These are phyloP conservation scores for Eucalyptus polybractea DNA, from an alignment of 345 rosid species.

Conservation along the genomic window DNA sequence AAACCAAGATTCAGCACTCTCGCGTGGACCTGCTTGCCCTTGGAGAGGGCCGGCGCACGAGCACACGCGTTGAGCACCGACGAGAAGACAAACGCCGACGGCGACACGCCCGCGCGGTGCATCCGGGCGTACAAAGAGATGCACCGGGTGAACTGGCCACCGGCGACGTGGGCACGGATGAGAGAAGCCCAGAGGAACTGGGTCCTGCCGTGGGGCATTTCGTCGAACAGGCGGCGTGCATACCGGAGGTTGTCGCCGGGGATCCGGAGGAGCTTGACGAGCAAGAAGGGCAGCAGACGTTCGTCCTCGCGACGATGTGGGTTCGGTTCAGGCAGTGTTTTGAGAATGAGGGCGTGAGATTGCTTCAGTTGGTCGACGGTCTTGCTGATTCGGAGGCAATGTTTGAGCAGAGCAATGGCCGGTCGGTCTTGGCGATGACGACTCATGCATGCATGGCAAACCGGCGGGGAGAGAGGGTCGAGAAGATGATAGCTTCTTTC, in stretches of 20 bases:
- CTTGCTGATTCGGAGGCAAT: background rate
- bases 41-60: slow-evolving; percentile 8
- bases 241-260: slow-evolving; percentile 13
- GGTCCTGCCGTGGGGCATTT: slow-evolving; percentile 7
- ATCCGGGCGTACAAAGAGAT: slow-evolving; percentile 8
- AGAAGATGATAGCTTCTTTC: background rate
- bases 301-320: background rate
- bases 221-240: slow-evolving; percentile 23
- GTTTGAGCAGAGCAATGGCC: background rate
- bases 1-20: slow-evolving; percentile 33
- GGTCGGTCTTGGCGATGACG: background rate
- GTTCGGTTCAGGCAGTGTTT: background rate
- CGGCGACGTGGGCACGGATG: slow-evolving; percentile 9
- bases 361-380: slow-evolving; percentile 15
- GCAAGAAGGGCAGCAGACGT: background rate
- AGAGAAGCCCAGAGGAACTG: slow-evolving; percentile 20
- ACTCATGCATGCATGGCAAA: background rate
- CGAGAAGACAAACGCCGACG: slow-evolving; percentile 47
- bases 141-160: slow-evolving; percentile 2
- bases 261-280: background rate
- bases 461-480: background rate
- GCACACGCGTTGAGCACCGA: slow-evolving; percentile 67
- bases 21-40: slow-evolving; percentile 44
- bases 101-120: slow-evolving; percentile 13
- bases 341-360: slow-evolving; percentile 9